These are phyloP conservation scores for Basipetospora sp. DNA, from an alignment of 2,329 filamentous ascomycete species.

Conservation along the genomic window DNA sequence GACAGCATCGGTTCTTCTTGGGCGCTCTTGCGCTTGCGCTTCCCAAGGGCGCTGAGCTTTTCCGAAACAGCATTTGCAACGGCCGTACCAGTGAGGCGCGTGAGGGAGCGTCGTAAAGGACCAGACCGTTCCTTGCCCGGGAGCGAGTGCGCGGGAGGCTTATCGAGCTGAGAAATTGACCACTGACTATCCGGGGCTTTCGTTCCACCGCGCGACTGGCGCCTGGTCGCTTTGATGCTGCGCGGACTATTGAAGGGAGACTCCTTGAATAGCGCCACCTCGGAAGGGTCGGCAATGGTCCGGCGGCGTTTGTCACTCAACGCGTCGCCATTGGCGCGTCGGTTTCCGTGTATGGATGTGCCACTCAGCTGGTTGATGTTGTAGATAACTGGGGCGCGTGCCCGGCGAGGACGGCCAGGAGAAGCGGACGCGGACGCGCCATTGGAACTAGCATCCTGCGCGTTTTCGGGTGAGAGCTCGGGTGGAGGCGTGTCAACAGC, in stretches of 20 bases:
- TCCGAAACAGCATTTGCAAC: conserved; percentile 7
- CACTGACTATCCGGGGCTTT: conserved; percentile 18
- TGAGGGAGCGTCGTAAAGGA: neutral
- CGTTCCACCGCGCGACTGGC: neutral
- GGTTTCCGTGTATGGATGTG: conserved; percentile 29
- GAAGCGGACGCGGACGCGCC: conserved; percentile 12
- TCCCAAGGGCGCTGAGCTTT: conserved; percentile 42
- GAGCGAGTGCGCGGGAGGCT: conserved; percentile 16
- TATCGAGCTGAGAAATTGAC: conserved; percentile 24
- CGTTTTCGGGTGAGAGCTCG: conserved; percentile 11
- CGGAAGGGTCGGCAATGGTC: conserved; percentile 34
- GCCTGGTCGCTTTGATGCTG: conserved; percentile 10
- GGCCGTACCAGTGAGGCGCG: conserved; percentile 1
- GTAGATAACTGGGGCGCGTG: conserved; percentile 31
- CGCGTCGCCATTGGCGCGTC: conserved; percentile 43
- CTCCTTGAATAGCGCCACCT: conserved; percentile 4
- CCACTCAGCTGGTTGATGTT: conserved; percentile 44
- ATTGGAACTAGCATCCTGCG: neutral
- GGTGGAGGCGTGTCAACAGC: conserved; percentile 6
- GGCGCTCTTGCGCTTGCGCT: conserved; percentile 41
- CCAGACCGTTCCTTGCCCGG: neutral
- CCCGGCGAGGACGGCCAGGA: conserved; percentile 37
- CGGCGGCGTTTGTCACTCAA: conserved; percentile 40
- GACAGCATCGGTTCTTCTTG: conserved; percentile 27
- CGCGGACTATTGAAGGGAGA: neutral